Percentiles rank a stretch among this genome's conserved stretches.
Evolutionary conservation across 2,329 filamentous ascomycete genomes (phyloP).

Genomic region (Aspergillus sp.): DNA sequence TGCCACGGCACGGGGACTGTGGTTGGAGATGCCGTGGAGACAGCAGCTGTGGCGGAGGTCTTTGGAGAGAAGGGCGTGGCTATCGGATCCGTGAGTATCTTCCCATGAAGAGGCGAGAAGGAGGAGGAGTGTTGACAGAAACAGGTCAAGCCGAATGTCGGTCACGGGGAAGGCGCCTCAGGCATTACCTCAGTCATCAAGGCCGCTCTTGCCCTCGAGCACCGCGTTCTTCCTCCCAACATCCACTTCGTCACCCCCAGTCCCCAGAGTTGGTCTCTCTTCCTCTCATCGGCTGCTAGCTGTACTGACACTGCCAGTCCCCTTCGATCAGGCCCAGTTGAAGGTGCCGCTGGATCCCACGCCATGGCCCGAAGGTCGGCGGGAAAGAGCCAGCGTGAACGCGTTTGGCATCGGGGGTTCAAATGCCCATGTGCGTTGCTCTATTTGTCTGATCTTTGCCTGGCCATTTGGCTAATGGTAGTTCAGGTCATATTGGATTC

Average conservation of each 20-base stretch:
- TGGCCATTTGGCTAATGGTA: too few relatives aligned
- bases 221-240: constrained; percentile 10
- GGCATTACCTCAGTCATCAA: constrained; percentile 13
- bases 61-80: constrained; percentile 2
- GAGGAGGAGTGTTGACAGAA: background rate
- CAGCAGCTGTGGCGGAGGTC: constrained; percentile 2
- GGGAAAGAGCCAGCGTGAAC: constrained; percentile 17
- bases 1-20: constrained; percentile 9
- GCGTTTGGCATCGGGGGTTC: constrained; percentile 16
- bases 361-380: constrained; percentile 11
- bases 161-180: constrained; percentile 14
- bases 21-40: constrained; percentile 7
- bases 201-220: constrained; percentile 10
- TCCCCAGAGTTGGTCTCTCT: constrained; percentile 6
- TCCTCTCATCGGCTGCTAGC: constrained; percentile 6
- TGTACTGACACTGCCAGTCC: constrained; percentile 2
- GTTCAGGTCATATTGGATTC: background rate
- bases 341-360: constrained; percentile 3
- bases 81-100: constrained; percentile 5
- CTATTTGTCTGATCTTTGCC: background rate
- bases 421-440: constrained; percentile 6
- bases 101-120: too few relatives aligned
- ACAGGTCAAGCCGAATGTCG: constrained; percentile 15
- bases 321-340: constrained; percentile 4
- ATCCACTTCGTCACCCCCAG: constrained; percentile 15